Evolutionary conservation across 2,329 filamentous ascomycete genomes (phyloP).

Genomic region (Gnomoniopsis smithogilvyi): DNA sequence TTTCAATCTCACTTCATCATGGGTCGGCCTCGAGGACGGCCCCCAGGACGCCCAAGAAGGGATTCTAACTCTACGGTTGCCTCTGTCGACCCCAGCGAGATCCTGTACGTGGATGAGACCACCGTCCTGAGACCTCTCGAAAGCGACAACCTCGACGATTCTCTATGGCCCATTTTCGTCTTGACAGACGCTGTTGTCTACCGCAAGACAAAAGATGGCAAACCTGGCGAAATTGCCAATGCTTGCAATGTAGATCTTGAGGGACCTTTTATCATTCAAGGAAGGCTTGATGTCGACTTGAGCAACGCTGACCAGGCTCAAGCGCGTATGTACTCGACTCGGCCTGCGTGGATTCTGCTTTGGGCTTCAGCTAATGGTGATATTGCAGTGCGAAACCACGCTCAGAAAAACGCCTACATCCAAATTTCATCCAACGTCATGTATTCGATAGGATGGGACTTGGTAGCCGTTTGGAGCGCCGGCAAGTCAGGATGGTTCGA

Average conservation of each 20-base stretch:
- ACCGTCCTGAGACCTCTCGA: conserved; percentile 33
- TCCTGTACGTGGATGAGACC: conserved; percentile 30
- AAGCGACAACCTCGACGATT: conserved; percentile 37
- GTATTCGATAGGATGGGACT: conserved; percentile 51
- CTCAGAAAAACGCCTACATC: conserved; percentile 37
- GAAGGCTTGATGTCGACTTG: conserved; percentile 49
- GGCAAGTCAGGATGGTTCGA: conserved; percentile 67
- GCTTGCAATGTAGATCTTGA: conserved; percentile 58
- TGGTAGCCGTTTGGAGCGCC: conserved; percentile 62
- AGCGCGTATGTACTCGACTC: conserved; percentile 30
- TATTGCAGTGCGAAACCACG: conserved; percentile 31
- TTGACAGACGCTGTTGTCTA: conserved; percentile 61
- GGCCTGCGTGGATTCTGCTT: neutral
- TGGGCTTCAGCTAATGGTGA: neutral
- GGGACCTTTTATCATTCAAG: conserved; percentile 60
- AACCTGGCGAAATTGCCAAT: conserved; percentile 46
- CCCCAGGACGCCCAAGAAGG: conserved; percentile 27
- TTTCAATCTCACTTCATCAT: neutral
- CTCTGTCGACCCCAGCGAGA: conserved; percentile 34
- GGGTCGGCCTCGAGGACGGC: conserved; percentile 21
- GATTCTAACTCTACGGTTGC: conserved; percentile 44
- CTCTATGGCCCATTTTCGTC: conserved; percentile 56
- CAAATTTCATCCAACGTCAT: conserved; percentile 48
- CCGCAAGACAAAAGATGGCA: conserved; percentile 40
- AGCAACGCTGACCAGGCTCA: conserved; percentile 35